Conservation (phyloP, 495 filamentous ascomycete species). For the Neurospora sublineolata region DNA sequence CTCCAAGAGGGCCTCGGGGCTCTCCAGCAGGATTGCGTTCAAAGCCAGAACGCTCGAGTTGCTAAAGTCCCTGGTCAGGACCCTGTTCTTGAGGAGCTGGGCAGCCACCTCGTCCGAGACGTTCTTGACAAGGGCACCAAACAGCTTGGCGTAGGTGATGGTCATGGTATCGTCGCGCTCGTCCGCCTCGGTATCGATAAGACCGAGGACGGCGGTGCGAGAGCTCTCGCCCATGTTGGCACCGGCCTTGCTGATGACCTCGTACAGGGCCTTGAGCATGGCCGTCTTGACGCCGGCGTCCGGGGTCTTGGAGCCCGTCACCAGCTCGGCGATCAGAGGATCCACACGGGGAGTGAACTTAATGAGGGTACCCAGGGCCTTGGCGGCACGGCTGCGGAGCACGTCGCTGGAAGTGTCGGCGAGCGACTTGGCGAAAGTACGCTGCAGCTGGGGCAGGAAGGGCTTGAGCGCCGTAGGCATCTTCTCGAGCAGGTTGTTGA, state of each 20-base stretch:
- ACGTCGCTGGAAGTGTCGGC: conserved; percentile 88
- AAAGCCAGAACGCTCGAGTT: conserved; percentile 62
- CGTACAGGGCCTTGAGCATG: conserved; percentile 94
- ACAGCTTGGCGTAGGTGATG: conserved; percentile 78
- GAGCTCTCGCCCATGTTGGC: conserved; percentile 88
- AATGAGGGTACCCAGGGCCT: conserved; percentile 89
- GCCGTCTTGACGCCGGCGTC: conserved; percentile 86
- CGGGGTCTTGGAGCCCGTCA: conserved; percentile 81
- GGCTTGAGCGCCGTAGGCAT: conserved; percentile 93
- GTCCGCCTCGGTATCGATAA: conserved; percentile 76
- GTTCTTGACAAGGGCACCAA: conserved; percentile 80
- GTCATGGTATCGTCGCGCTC: conserved; percentile 63
- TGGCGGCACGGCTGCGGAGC: conserved; percentile 79
- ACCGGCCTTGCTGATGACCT: conserved; percentile 91
- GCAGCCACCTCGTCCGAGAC: conserved; percentile 54
- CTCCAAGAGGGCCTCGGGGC: conserved; percentile 54
- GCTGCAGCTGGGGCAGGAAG: conserved; percentile 90
- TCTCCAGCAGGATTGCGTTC: conserved; percentile 77
- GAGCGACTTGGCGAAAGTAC: conserved; percentile 90
- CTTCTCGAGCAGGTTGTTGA: conserved; percentile 93
- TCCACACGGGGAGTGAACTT: conserved; percentile 93
- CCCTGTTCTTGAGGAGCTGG: conserved; percentile 67
- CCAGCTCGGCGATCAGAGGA: conserved; percentile 72
- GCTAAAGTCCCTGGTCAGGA: conserved; percentile 59
- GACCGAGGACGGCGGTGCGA: conserved; percentile 61